Evolutionary conservation across 78 protist species (phyloP), one percentile per base, ranked within the genome.

Genomic region (Dictyostelium intermedium): DNA sequence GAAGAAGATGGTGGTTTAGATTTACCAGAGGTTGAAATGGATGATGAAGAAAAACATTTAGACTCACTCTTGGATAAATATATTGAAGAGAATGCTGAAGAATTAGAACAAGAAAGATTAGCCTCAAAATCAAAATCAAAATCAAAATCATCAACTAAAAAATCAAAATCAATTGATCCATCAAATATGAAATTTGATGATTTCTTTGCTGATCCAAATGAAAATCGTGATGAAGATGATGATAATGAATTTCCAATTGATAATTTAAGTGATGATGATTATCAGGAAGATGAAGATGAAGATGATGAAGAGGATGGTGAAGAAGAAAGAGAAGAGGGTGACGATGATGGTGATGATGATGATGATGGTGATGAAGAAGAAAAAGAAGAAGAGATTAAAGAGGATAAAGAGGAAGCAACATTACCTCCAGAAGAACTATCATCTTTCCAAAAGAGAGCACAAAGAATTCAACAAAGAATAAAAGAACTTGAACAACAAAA

Each of bases 1-100:
- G 96, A 84, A 9, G 96, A 81, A 2, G 95, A 86, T 60, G 96
- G 80, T 43, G 95, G 91, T 30, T 14, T 80, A n/a, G 87, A 16
- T 20, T 91, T 91, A 60, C 83, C 91, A 43, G 91, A 91, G 32
- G 95, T 43, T 69, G 83, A 91, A 61, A 39, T 85, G 80, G 92
- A 84, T 47, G 81, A 85, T 61, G 47, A 35, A 23, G 91, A 91
- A 60, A 70, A 25, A 45, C 35, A 45, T 47, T 30, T 79, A 7
- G 92, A 78, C 20, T 43, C 73, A 79, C 60, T 91, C 2, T 43
- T 85, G 9, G 92, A 84, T 69, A 81, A 91, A 82, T 43, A 53
- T 35, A 79, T 66, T 41, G 82, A 89, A 18, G 53, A 82, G 5
- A 60, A 91, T 45, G 74, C 74, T 11, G 74, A 66, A 11, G 89